Evolutionary conservation across 129 eudicot species (phyloP).

Genomic region (Flaveria linearis): DNA sequence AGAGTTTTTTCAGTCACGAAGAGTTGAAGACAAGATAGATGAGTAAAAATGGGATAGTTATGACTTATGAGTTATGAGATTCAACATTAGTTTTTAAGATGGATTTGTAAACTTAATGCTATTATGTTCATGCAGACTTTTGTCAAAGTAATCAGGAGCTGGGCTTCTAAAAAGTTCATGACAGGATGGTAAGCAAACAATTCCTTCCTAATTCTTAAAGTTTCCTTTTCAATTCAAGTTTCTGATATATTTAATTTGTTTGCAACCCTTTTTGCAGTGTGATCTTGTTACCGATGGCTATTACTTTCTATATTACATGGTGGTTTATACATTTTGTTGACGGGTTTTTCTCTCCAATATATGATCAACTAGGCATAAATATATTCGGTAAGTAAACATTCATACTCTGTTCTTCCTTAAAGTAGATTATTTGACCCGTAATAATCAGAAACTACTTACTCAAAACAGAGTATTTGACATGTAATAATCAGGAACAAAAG

Average conservation of each 20-base stretch:
- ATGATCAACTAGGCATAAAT: constrained; percentile 79
- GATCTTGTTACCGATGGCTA: constrained; percentile 74
- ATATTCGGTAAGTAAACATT: constrained; percentile 59
- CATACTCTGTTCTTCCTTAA: background rate
- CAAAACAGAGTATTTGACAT: background rate
- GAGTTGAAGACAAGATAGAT: background rate
- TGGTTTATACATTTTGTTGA: constrained; percentile 93
- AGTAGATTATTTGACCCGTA: background rate
- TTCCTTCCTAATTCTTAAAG: background rate
- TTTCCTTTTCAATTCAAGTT: background rate
- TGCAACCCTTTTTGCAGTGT: constrained; percentile 50
- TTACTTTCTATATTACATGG: constrained; percentile 85
- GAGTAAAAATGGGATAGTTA: background rate
- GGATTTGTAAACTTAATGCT: constrained; percentile 1
- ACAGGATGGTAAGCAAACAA: constrained; percentile 79
- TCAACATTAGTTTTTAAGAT: background rate
- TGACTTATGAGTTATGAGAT: background rate
- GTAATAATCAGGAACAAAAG: background rate
- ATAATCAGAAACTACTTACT: background rate
- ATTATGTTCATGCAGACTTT: constrained; percentile 54
- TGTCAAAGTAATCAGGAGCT: constrained; percentile 81
- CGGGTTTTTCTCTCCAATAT: constrained; percentile 86
- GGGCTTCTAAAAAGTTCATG: constrained; percentile 98
- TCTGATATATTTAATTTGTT: background rate
- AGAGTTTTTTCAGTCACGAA: background rate